A percentile compares a stretch with the other conserved stretches of the same genome.
phyloP scores from a whole-genome alignment of 192 early-diverging fungal genomes.

The Paraglomus brasilianum region DNA sequence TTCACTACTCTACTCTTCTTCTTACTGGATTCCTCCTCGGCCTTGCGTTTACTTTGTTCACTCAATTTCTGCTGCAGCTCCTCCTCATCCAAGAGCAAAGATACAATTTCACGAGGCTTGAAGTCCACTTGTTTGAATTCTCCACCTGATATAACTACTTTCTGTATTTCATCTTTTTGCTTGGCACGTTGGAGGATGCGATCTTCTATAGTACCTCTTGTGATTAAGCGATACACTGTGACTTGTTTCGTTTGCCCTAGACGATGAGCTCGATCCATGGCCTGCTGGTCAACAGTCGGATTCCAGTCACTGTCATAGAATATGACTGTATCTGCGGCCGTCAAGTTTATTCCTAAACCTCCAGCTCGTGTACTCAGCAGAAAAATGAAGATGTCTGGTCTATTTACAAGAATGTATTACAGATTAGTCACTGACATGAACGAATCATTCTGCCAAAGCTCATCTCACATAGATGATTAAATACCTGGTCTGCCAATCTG shows the following conservation, averaged over 20 bases:
- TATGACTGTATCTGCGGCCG: slow-evolving; percentile 85
- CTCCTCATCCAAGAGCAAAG: slow-evolving; percentile 79
- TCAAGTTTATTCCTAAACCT: slow-evolving; percentile 88
- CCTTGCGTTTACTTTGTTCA: slow-evolving; percentile 57
- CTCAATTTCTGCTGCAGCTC: slow-evolving; percentile 56
- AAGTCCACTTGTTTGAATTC: slow-evolving; percentile 82
- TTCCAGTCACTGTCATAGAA: slow-evolving; percentile 92
- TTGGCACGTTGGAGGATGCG: slow-evolving; percentile 74
- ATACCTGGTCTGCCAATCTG: slow-evolving; percentile 83
- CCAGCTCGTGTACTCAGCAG: slow-evolving; percentile 82
- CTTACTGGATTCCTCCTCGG: slow-evolving; percentile 48
- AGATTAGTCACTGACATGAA: too few species aligned
- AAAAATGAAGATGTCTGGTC: slow-evolving; percentile 82
- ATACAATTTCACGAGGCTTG: slow-evolving; percentile 88
- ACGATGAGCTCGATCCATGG: slow-evolving; percentile 87
- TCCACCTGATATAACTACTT: slow-evolving; percentile 91
- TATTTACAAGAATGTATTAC: slow-evolving; percentile 10
- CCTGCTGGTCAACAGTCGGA: slow-evolving; percentile 88
- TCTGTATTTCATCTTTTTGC: slow-evolving; percentile 93
- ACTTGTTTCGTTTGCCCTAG: slow-evolving; percentile 84
- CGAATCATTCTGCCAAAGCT: too few species aligned
- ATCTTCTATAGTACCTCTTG: slow-evolving; percentile 80
- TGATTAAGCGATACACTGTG: slow-evolving; percentile 81
- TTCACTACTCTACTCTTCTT: slow-evolving; percentile 23
- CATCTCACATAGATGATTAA: neutral